Base-by-base conservation (phyloP, 352 stramenopile genomes). In the Pythium utonaiense region DNA sequence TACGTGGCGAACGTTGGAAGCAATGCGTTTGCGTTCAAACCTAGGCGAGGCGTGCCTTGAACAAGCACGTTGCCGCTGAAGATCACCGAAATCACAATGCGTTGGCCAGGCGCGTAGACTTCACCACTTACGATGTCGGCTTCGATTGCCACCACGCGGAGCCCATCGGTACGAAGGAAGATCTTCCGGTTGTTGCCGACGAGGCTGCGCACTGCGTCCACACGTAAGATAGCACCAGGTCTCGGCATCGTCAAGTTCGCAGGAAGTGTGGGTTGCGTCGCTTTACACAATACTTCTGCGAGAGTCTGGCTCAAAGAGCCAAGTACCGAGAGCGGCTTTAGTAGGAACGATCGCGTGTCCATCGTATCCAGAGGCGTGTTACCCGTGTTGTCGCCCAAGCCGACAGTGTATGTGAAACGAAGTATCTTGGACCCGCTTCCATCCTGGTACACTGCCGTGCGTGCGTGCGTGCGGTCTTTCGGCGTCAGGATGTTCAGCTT, bases 131-230 rank as follows among this genome's bases (percentile, higher is more conserved):
- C 33, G 4, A 86, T 54, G 14, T 83, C 67, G 0, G 77, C 61
- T 0, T 60, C 36, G 2, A 93, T 25, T 0, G 52, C 40, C 22
- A 67, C 44, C 1, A 91, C 60, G 1, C 74, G 72, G 19, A 89
- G 67, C 1, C 78, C 74, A 31, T 89, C 80, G 0, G 83, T 93
- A 17, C 83, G 71, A 8, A 91, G 58, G 34, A 79, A 89, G 24
- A 93, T 75, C 31, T 80, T 83, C 1, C 67, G 60, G 38, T 70
- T 78, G 42, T 81, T 86, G 6, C 76, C 80, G 25, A 84, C 76
- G 4, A 93, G 70, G 62, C 82, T 91, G 1, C 62, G 62, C 12
- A 79, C 71, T 0, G 79, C 75, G 60, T 88, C 75, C 13, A 70
- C 75, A 8, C 71, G 74, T 1, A 86, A 67, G 8, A 72, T 62